These are phyloP conservation scores for Venustampulla echinocandica DNA, from an alignment of 495 filamentous ascomycete genomes.

Conservation along the genomic window DNA sequence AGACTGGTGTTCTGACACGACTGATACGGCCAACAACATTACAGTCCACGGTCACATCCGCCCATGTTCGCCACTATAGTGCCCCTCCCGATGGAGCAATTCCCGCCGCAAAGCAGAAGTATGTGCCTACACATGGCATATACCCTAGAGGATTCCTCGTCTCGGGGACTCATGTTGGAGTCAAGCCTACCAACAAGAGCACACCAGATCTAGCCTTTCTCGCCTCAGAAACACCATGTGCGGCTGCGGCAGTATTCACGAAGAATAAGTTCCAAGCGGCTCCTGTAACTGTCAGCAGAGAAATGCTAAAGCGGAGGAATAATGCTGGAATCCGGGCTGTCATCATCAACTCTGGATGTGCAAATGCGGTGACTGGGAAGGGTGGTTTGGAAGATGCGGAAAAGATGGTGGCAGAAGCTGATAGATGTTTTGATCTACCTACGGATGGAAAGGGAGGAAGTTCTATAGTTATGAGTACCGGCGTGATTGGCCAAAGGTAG, in stretches of 20 bases:
- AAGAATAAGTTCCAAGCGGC: constrained; percentile 98
- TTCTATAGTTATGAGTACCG: constrained; percentile 93
- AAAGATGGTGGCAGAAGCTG: constrained; percentile 70
- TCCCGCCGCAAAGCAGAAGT: constrained; percentile 71
- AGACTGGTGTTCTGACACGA: constrained; percentile 6
- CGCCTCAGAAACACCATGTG: constrained; percentile 76
- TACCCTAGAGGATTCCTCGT: constrained; percentile 88
- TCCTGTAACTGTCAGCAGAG: constrained; percentile 74
- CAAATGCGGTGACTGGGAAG: constrained; percentile 94
- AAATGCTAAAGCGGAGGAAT: constrained; percentile 54
- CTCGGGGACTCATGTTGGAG: constrained; percentile 81
- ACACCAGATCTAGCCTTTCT: constrained; percentile 87
- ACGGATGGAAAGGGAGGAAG: constrained; percentile 53
- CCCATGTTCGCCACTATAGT: constrained; percentile 41
- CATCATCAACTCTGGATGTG: constrained; percentile 91
- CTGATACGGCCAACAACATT: constrained; percentile 12
- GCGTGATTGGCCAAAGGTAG: constrained; percentile 91
- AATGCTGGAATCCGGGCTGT: constrained; percentile 71
- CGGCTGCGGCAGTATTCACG: constrained; percentile 92
- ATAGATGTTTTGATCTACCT: constrained; percentile 46
- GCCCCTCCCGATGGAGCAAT: constrained; percentile 52
- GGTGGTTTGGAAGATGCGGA: constrained; percentile 83
- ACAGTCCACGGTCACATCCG: neutral
- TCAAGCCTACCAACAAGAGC: constrained; percentile 83
- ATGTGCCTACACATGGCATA: constrained; percentile 73